Conservation (phyloP, 2,329 filamentous ascomycete genomes). For the Diaporthe sp. region DNA sequence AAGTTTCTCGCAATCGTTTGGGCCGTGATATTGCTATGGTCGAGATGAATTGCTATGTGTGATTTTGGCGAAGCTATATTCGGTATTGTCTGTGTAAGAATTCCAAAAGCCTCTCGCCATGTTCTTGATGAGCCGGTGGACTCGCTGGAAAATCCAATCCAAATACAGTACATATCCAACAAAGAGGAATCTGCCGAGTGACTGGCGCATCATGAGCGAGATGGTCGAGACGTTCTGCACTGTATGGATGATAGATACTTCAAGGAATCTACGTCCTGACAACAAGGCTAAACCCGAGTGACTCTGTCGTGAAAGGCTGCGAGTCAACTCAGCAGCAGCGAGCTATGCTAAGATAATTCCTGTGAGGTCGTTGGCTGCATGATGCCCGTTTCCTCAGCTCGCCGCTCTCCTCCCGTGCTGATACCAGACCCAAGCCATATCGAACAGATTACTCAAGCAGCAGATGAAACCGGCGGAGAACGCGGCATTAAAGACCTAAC, state of each 20-base stretch:
- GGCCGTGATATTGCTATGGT: not conserved
- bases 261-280: not conserved
- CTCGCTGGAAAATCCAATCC: too few species aligned
- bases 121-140: too few species aligned
- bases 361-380: not conserved
- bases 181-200: not conserved
- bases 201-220: not conserved
- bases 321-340: not conserved
- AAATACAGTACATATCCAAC: not conserved
- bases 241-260: too few species aligned
- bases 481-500: too few species aligned
- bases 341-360: not conserved
- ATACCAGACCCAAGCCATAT: too few species aligned
- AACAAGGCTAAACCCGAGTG: not conserved
- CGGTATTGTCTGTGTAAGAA: too few species aligned
- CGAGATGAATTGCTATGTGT: not conserved
- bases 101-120: too few species aligned
- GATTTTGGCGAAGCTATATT: not conserved
- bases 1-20: not conserved
- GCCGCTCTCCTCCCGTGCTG: too few species aligned
- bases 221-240: too few species aligned
- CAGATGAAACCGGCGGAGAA: not conserved
- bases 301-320: too few species aligned
- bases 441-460: not conserved
- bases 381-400: not conserved